A percentile compares a stretch with the other conserved stretches of the same genome.
phyloP scores from a whole-genome alignment of 2,329 filamentous ascomycete genomes.

The Trichoderma sp. region DNA sequence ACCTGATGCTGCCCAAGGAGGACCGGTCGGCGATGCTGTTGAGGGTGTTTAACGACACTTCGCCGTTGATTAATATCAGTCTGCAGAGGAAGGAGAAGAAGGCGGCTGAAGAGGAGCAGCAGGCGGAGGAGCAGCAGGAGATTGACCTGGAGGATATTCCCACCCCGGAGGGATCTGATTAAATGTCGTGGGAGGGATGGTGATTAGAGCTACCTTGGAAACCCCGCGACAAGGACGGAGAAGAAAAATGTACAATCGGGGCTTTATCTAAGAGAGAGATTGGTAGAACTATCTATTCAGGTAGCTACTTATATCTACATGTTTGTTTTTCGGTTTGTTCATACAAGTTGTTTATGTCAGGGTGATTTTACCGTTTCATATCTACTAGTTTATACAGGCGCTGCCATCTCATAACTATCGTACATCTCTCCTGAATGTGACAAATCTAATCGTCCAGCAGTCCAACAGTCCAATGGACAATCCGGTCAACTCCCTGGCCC shows the following conservation, averaged over 20 bases:
- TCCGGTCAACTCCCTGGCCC: constrained; percentile 74
- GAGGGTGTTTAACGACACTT: constrained; percentile 84
- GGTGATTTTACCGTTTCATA: not conserved
- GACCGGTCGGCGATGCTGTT: constrained; percentile 90
- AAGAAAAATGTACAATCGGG: not conserved
- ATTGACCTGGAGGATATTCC: constrained; percentile 39
- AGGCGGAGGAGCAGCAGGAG: constrained; percentile 25
- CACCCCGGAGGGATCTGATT: constrained; percentile 31
- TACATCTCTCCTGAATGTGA: not conserved
- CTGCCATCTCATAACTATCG: not conserved
- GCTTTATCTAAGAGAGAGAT: not conserved
- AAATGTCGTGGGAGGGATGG: not conserved
- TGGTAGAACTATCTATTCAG: not conserved
- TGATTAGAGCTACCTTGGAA: not conserved
- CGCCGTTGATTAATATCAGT: constrained; percentile 72
- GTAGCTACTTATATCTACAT: constrained; percentile 25
- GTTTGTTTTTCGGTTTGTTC: not conserved
- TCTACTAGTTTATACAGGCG: constrained; percentile 2
- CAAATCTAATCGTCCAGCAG: constrained; percentile 52
- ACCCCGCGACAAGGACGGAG: not conserved
- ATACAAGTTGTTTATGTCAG: not conserved
- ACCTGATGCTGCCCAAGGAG: constrained; percentile 98
- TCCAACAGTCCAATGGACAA: constrained; percentile 69
- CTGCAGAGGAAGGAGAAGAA: constrained; percentile 45
- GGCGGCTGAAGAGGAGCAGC: constrained; percentile 30